Evolutionary conservation across 163 green algal genomes (phyloP).

Genomic region (Scenedesmus sp.): DNA sequence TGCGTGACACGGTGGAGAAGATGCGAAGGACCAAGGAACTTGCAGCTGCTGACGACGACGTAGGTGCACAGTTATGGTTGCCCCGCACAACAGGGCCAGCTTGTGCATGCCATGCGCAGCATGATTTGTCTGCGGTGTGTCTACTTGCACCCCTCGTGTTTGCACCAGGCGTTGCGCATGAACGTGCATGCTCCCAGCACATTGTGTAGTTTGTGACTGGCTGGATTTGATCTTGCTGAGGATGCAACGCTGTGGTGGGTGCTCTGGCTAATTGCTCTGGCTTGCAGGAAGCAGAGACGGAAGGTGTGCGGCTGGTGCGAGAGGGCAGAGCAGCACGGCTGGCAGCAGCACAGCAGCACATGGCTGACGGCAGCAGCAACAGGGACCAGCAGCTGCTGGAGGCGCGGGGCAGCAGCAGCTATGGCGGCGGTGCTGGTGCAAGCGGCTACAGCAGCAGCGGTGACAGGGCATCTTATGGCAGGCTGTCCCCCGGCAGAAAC

Average conservation of each 20-base stretch:
- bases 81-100: not conserved
- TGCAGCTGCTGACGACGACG: not conserved
- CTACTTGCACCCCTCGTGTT: no score
- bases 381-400: slow-evolving; percentile 40
- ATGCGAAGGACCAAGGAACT: slow-evolving; percentile 11
- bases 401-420: not conserved
- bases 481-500: not conserved
- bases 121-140: no score
- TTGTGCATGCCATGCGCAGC: not conserved
- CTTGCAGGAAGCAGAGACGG: slow-evolving; percentile 44
- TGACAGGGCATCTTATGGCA: not conserved
- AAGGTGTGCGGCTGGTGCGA: slow-evolving; percentile 28
- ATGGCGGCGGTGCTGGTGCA: not conserved
- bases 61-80: not conserved
- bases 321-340: slow-evolving; percentile 39
- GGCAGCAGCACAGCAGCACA: slow-evolving; percentile 30
- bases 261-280: not conserved
- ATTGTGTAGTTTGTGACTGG: not conserved
- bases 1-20: slow-evolving; percentile 25
- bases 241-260: no score
- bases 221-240: not conserved
- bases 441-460: not conserved
- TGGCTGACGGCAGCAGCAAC: slow-evolving; percentile 23
- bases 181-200: not conserved
- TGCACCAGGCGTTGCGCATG: no score